Percentiles rank a stretch among this genome's conserved stretches.
phyloP scores from a whole-genome alignment of 2,329 filamentous ascomycete species.

The Fusarium protoensiforme region DNA sequence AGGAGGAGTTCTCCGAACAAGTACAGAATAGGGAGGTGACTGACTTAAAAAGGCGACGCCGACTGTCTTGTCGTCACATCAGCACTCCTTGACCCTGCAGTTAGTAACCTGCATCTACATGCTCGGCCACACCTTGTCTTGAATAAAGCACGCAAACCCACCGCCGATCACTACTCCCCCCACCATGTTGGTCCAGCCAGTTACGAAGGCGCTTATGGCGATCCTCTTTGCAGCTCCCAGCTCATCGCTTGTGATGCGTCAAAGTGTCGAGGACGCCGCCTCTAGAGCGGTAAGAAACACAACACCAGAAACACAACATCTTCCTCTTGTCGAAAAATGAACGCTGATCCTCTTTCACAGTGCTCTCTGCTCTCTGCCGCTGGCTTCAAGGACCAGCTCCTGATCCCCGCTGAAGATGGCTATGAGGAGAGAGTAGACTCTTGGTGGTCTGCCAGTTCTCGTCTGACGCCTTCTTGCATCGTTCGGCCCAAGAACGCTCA shows the following conservation, averaged over 20 bases:
- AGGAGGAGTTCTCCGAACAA: background rate
- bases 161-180: background rate
- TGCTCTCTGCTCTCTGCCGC: background rate
- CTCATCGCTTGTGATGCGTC: background rate
- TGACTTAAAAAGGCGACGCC: background rate
- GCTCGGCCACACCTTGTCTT: background rate
- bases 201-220: background rate
- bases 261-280: background rate
- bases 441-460: constrained; percentile 42
- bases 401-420: background rate
- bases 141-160: background rate
- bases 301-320: background rate
- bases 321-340: background rate
- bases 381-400: constrained; percentile 2
- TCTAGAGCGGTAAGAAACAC: background rate
- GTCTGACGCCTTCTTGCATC: constrained; percentile 42
- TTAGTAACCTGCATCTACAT: background rate
- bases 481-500: constrained; percentile 36
- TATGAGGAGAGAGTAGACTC: constrained; percentile 14
- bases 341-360: background rate
- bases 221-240: background rate
- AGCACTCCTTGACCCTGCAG: background rate
- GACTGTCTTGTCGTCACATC: background rate
- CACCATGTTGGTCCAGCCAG: background rate
- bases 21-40: background rate